Percentiles rank a stretch among this genome's conserved stretches.
Conservation (phyloP, 345 rosid genomes). For the Luvunga scandens region DNA sequence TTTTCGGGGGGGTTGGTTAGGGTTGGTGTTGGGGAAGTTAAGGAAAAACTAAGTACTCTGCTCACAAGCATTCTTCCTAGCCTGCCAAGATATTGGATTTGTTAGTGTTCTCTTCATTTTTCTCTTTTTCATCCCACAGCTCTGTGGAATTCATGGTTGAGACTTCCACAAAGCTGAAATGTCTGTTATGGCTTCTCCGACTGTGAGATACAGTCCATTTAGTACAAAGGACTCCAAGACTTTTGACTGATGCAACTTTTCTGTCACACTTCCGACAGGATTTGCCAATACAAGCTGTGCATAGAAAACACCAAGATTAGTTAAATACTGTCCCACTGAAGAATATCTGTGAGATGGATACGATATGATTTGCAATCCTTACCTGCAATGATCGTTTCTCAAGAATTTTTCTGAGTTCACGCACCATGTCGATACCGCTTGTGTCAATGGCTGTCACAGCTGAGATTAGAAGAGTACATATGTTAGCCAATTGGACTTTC, state of each 20-base stretch:
- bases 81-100: background rate
- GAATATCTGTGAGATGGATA: background rate
- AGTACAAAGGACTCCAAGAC: conserved; percentile 36
- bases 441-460: conserved; percentile 95
- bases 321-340: background rate
- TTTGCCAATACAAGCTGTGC: conserved; percentile 62
- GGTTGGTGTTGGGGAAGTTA: no score
- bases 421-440: conserved; percentile 66
- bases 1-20: background rate
- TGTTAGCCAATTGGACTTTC: conserved; percentile 5
- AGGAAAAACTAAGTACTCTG: conserved; percentile 11
- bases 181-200: conserved; percentile 53
- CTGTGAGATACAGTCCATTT: conserved; percentile 52
- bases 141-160: conserved; percentile 30
- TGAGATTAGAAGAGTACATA: conserved; percentile 23
- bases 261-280: conserved; percentile 60
- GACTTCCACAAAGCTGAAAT: conserved; percentile 52
- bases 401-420: conserved; percentile 60
- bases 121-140: background rate
- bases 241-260: conserved; percentile 53
- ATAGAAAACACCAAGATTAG: background rate
- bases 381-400: conserved; percentile 72
- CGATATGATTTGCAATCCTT: conserved; percentile 5
- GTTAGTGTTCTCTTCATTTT: background rate
- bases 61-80: conserved; percentile 9